A percentile compares a stretch with the other conserved stretches of the same genome.
Evolutionary conservation across 768 basidiomycete species (phyloP).

Genomic region (Pseudohyphozyma bogoriensis): DNA sequence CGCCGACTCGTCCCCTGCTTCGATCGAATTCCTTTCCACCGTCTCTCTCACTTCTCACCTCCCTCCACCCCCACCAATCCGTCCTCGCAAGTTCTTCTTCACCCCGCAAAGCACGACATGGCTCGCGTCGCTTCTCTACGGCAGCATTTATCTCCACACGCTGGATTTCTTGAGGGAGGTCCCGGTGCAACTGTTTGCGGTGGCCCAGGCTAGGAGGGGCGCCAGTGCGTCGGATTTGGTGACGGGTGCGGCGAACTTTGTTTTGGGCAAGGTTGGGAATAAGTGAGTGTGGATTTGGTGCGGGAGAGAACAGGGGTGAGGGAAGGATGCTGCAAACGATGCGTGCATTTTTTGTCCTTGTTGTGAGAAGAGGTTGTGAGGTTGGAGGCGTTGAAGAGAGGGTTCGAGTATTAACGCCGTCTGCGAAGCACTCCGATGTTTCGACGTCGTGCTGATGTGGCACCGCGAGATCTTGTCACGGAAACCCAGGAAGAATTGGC

Average conservation of each 20-base stretch:
- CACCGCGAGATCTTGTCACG: too few relatives aligned
- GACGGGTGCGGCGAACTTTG: background rate
- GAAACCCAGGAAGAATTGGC: too few relatives aligned
- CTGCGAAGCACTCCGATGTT: too few relatives aligned
- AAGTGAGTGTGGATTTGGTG: too few relatives aligned
- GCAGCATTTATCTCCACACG: conserved; percentile 58
- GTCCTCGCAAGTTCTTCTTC: conserved; percentile 66
- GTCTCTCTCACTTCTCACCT: conserved; percentile 62
- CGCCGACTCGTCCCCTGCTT: conserved; percentile 54
- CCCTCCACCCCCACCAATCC: conserved; percentile 56
- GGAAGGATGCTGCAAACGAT: too few relatives aligned
- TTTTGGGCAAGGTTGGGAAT: background rate
- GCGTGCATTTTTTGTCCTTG: too few relatives aligned
- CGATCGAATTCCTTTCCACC: conserved; percentile 63
- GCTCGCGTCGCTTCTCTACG: conserved; percentile 90
- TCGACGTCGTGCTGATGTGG: too few relatives aligned
- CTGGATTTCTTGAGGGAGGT: conserved; percentile 10
- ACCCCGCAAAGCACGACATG: conserved; percentile 44
- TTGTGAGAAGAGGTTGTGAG: too few relatives aligned
- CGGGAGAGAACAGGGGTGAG: too few relatives aligned
- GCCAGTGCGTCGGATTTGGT: background rate
- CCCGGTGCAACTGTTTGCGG: conserved; percentile 19
- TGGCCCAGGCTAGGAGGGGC: conserved; percentile 5
- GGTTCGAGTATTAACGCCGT: too few relatives aligned
- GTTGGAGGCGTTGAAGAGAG: too few relatives aligned